phyloP scores from a whole-genome alignment of 148 eudicot genomes.

The Fagopyrum tataricum region DNA sequence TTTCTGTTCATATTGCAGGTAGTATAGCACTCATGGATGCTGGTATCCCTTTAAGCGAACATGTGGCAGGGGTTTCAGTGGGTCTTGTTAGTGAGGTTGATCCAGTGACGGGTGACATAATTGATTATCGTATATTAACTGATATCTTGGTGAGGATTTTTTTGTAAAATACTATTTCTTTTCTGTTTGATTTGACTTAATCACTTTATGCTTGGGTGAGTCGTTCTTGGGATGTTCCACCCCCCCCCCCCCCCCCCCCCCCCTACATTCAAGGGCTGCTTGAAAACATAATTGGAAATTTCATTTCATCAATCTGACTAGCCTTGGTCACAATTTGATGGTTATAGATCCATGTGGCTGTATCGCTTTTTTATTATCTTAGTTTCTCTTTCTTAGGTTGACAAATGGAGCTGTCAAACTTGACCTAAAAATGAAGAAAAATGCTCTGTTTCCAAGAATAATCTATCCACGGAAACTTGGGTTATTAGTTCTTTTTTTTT shows the following conservation, averaged over 20 bases:
- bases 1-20: conserved; percentile 31
- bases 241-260: no score
- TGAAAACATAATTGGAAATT: no score
- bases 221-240: neutral
- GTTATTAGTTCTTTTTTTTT: neutral
- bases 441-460: neutral
- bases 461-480: neutral
- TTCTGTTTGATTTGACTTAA: neutral
- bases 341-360: neutral
- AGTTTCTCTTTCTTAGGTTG: neutral
- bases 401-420: neutral
- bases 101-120: conserved; percentile 56
- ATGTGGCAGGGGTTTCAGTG: conserved; percentile 89
- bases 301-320: no score
- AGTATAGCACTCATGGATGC: conserved; percentile 99
- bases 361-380: neutral
- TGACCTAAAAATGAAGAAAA: neutral
- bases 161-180: neutral
- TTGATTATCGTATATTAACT: conserved; percentile 75
- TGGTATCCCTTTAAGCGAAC: conserved; percentile 76
- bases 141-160: conserved; percentile 72
- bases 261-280: no score
- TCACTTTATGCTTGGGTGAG: neutral
- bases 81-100: conserved; percentile 87
- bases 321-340: neutral